phyloP scores from a whole-genome alignment of 164 flowering plant genomes.

The Aristolochia californica region DNA sequence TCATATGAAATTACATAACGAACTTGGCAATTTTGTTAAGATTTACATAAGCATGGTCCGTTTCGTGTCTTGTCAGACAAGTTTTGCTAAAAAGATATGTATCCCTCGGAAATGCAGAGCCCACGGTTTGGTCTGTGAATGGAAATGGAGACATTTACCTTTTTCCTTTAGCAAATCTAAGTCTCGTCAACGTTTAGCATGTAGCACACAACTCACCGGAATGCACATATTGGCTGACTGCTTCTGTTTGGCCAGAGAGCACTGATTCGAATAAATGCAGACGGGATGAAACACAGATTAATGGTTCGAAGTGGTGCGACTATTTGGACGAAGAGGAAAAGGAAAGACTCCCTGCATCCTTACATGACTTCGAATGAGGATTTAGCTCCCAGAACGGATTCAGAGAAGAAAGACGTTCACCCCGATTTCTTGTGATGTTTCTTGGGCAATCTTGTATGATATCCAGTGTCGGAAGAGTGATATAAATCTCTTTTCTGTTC shows the following conservation, averaged over 20 bases:
- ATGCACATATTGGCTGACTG: background rate
- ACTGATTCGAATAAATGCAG: slow-evolving; percentile 10
- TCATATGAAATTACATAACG: no score
- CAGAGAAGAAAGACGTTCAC: background rate
- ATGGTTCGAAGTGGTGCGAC: slow-evolving; percentile 39
- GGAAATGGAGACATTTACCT: no score
- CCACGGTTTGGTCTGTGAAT: no score
- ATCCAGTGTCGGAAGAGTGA: no score
- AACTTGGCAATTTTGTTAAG: background rate
- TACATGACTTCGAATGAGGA: background rate
- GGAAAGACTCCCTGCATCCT: background rate
- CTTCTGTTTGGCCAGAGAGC: slow-evolving; percentile 9
- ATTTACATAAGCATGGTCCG: background rate
- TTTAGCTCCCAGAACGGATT: background rate
- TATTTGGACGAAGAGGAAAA: slow-evolving; percentile 32
- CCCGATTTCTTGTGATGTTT: background rate
- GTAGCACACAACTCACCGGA: no score
- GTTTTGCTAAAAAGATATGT: background rate
- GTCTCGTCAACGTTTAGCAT: no score
- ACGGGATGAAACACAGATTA: slow-evolving; percentile 1
- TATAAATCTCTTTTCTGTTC: no score
- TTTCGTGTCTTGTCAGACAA: background rate
- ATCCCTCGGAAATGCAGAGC: no score
- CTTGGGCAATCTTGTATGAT: no score
- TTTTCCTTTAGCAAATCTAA: no score